Base-by-base conservation (phyloP, 2,329 filamentous ascomycete genomes). In the Zalaria sp. region DNA sequence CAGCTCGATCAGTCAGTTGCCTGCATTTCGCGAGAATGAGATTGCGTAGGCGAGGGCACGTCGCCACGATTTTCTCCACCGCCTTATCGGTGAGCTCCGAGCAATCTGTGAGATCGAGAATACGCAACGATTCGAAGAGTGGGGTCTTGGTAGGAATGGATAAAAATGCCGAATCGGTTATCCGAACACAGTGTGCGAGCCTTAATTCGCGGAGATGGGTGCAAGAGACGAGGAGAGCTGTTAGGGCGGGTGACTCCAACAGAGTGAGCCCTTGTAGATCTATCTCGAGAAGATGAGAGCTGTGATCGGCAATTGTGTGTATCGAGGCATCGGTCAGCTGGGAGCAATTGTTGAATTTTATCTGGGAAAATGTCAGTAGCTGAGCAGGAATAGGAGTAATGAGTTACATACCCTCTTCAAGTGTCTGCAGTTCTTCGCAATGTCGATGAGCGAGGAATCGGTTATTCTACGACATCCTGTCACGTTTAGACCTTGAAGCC, bases 1-100 rank as follows among this genome's bases (percentile, higher is more conserved):
- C 87, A 5, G 89, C 81, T 37, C 76, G 73, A 62, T 98, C 89
- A 2, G 91, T 96, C 54, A 98, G 84, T 54, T 88, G 81, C 49
- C 83, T 77, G 62, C 91, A 98, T 64, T 98, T 98, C 49, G 88
- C 86, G 10, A 98, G 73, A 4, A 98, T 88, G 3, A 98, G 70
- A 56, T 96, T 96, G 41, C 91, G 81, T 40, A 98, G 71, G 7
- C 88, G 79, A 4, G 91, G 91, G 3, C 91, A 88, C 2, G 81
- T 79, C 10, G 79, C 74, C 43, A 96, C 83, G 48, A 98, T 94
- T 57, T 79, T 87, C 54, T 87, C 80, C 3, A 98, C 83, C 8
- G 87, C 84, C 35, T 81, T 78, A 57, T 98, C 91, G 28, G 84
- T 86, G 44, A 98, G 67, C 46, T 82, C 79, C 34, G 75, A 70